phyloP scores from a whole-genome alignment of 2,329 filamentous ascomycete genomes.

The Fusarium sp. region DNA sequence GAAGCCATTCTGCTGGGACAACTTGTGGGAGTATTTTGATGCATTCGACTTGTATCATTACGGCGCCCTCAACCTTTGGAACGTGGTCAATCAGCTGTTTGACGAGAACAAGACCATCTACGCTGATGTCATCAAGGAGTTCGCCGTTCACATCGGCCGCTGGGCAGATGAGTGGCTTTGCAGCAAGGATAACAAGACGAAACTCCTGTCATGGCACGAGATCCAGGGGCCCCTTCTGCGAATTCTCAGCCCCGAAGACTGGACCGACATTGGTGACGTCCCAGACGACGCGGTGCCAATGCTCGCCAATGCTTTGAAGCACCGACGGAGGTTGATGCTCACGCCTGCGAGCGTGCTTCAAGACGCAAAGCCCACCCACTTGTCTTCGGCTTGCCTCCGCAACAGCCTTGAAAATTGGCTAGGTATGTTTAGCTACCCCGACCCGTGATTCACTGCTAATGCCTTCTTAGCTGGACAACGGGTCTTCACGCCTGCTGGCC shows the following conservation, averaged over 20 bases:
- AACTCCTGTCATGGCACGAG: conserved; percentile 46
- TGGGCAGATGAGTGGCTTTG: conserved; percentile 52
- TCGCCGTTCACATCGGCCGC: conserved; percentile 44
- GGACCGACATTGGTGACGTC: conserved; percentile 43
- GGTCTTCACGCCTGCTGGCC: conserved; percentile 41
- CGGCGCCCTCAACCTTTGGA: conserved; percentile 59
- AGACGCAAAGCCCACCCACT: conserved; percentile 37
- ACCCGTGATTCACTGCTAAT: conserved; percentile 23
- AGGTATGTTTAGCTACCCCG: conserved; percentile 39
- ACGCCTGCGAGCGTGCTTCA: conserved; percentile 13
- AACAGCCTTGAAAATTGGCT: conserved; percentile 50
- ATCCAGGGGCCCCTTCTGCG: conserved; percentile 40
- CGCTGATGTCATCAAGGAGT: conserved; percentile 38
- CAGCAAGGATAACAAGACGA: conserved; percentile 43
- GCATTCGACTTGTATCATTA: conserved; percentile 56
- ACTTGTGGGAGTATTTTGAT: conserved; percentile 59
- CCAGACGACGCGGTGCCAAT: conserved; percentile 44
- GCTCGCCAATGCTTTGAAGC: conserved; percentile 46
- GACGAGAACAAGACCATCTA: conserved; percentile 52
- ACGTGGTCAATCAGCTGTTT: conserved; percentile 53
- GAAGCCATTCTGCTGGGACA: conserved; percentile 47
- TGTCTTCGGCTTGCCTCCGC: conserved; percentile 40
- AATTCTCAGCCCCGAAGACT: conserved; percentile 43
- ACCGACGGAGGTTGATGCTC: conserved; percentile 45
- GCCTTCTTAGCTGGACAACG: conserved; percentile 43